phyloP scores from a whole-genome alignment of 164 flowering plant genomes.

The Cinnamomum chago region DNA sequence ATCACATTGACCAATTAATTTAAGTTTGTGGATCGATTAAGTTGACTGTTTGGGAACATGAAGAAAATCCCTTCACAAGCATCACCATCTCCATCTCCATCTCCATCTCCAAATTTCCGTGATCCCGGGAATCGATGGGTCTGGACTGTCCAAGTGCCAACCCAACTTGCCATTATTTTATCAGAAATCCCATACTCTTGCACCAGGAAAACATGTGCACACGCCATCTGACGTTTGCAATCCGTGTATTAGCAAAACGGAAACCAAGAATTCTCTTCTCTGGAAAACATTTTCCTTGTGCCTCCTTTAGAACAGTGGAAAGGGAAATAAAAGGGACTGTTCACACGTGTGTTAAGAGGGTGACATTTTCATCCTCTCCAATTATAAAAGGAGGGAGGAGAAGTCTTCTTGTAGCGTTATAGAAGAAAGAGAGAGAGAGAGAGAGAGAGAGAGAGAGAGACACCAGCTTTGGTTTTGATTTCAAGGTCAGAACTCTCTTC shows the following conservation, averaged over 20 bases:
- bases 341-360: neutral
- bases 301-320: neutral
- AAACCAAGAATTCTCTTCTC: neutral
- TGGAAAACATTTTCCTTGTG: neutral
- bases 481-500: neutral
- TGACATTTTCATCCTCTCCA: neutral
- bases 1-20: too few species aligned
- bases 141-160: neutral
- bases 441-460: neutral
- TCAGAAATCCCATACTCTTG: too few species aligned
- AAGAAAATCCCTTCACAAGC: too few species aligned
- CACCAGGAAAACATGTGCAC: neutral
- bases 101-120: neutral
- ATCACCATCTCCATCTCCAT: too few species aligned
- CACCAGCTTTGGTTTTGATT: neutral
- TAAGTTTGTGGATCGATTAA: too few species aligned
- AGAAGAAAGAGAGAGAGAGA: neutral
- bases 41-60: too few species aligned
- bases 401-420: neutral
- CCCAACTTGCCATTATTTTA: neutral
- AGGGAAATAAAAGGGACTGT: neutral
- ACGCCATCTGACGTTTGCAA: neutral
- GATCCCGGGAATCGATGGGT: neutral
- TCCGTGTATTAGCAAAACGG: neutral
- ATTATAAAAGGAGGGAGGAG: neutral